Evolutionary conservation across 352 stramenopile species (phyloP).

Genomic region (Pythium aristosporum): DNA sequence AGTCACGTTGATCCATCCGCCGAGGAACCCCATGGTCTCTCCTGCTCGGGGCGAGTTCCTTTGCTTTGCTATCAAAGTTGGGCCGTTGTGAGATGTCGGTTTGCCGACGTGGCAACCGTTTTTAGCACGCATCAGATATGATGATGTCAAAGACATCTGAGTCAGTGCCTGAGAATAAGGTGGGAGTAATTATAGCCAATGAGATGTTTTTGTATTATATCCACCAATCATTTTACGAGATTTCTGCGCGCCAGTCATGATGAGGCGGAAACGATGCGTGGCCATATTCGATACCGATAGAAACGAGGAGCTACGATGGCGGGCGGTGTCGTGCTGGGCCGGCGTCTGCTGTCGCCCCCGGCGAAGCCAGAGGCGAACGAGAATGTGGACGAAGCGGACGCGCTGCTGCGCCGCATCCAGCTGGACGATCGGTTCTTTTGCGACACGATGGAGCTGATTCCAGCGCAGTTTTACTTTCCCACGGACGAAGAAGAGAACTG

Average conservation of each 20-base stretch:
- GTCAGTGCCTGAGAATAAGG: background rate
- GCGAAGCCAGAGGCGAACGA: background rate
- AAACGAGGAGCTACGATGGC: conserved; percentile 6
- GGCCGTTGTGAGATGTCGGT: background rate
- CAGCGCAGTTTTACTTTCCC: conserved; percentile 73
- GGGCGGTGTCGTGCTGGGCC: conserved; percentile 46
- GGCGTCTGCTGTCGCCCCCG: conserved; percentile 44
- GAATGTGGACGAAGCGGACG: conserved; percentile 15
- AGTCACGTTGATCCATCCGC: conserved; percentile 55
- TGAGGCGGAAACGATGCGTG: conserved; percentile 8
- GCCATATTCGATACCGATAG: background rate
- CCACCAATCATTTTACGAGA: conserved; percentile 14
- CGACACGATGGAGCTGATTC: conserved; percentile 73
- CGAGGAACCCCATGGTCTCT: conserved; percentile 31
- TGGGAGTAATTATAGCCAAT: conserved; percentile 28
- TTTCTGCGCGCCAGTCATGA: conserved; percentile 28
- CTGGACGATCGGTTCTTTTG: conserved; percentile 73
- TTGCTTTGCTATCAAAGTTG: background rate
- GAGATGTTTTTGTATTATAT: background rate
- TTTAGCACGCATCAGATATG: background rate
- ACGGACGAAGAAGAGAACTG: conserved; percentile 78
- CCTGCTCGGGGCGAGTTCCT: background rate
- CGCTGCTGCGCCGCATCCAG: conserved; percentile 29
- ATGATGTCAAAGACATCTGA: conserved; percentile 4
- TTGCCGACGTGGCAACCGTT: conserved; percentile 12